These are phyloP conservation scores for Gaertneriomyces sp. DNA, from an alignment of 192 early-diverging fungal genomes.

Conservation along the genomic window DNA sequence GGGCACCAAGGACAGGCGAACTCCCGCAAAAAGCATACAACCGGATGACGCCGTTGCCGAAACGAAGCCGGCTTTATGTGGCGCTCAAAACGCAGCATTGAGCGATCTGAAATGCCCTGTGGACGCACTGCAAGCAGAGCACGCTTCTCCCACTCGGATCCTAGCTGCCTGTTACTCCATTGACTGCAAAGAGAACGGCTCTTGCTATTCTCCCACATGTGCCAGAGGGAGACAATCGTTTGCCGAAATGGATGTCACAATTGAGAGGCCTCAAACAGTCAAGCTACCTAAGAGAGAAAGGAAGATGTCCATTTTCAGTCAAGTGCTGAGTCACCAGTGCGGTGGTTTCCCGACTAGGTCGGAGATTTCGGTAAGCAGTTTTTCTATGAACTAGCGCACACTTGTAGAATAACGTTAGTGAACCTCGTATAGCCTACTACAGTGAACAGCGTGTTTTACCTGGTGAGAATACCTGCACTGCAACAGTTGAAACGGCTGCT, in stretches of 20 bases:
- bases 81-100: too few relatives aligned
- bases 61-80: too few relatives aligned
- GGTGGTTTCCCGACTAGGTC: slow-evolving; percentile 20
- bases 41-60: too few relatives aligned
- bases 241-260: neutral
- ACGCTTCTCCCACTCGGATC: too few relatives aligned
- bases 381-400: neutral
- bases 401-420: neutral
- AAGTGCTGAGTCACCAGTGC: slow-evolving; percentile 14
- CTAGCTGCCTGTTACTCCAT: neutral
- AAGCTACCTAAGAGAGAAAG: slow-evolving; percentile 19
- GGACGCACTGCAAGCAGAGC: too few relatives aligned
- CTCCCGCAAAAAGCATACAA: too few relatives aligned
- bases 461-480: slow-evolving; percentile 8
- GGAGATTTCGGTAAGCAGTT: slow-evolving; percentile 20
- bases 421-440: slow-evolving; percentile 14
- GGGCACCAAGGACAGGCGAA: too few relatives aligned
- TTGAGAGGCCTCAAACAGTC: neutral
- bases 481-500: slow-evolving; percentile 1
- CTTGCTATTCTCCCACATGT: neutral
- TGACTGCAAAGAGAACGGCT: neutral
- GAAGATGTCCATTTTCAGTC: slow-evolving; percentile 22
- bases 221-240: neutral
- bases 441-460: slow-evolving; percentile 18
- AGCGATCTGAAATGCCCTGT: too few relatives aligned